Percentiles rank a stretch among this genome's conserved stretches.
Conservation (phyloP, 495 filamentous ascomycete species). For the Lentithecium fluviatile region DNA sequence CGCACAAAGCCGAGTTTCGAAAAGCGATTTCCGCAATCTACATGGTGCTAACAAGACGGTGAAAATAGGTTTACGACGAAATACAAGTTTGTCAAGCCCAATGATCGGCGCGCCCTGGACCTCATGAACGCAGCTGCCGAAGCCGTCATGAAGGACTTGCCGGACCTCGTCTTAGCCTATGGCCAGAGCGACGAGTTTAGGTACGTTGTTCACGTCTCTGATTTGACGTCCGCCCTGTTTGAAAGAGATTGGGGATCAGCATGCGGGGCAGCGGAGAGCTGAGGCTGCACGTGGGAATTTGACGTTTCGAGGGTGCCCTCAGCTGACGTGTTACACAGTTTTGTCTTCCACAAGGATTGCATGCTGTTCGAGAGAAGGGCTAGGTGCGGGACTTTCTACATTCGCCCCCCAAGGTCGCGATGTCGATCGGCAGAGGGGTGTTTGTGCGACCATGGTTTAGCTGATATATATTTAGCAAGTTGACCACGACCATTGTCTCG, state of each 20-base stretch:
- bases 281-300: constrained; percentile 4
- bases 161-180: constrained; percentile 83
- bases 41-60: not conserved
- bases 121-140: constrained; percentile 92
- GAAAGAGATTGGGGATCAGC: constrained; percentile 26
- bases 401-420: not conserved
- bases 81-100: constrained; percentile 86
- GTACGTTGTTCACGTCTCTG: constrained; percentile 43
- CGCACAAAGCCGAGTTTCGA: constrained; percentile 1
- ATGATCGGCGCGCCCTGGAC: constrained; percentile 80
- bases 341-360: constrained; percentile 79
- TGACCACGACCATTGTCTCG: constrained; percentile 84
- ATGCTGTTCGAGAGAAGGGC: constrained; percentile 81
- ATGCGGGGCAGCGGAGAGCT: not conserved
- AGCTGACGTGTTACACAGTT: constrained; percentile 54
- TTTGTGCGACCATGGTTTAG: not conserved
- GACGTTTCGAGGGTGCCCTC: not conserved
- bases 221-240: not conserved
- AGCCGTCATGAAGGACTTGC: constrained; percentile 77
- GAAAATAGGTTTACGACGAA: constrained; percentile 67
- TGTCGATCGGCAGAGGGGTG: not conserved
- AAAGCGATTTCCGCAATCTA: not conserved
- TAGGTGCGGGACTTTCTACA: constrained; percentile 54
- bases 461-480: constrained; percentile 59
- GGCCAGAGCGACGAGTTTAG: constrained; percentile 94